Conservation (phyloP, 202 grass and related monocot species). For the Bolboschoenoplectus hybrid region DNA sequence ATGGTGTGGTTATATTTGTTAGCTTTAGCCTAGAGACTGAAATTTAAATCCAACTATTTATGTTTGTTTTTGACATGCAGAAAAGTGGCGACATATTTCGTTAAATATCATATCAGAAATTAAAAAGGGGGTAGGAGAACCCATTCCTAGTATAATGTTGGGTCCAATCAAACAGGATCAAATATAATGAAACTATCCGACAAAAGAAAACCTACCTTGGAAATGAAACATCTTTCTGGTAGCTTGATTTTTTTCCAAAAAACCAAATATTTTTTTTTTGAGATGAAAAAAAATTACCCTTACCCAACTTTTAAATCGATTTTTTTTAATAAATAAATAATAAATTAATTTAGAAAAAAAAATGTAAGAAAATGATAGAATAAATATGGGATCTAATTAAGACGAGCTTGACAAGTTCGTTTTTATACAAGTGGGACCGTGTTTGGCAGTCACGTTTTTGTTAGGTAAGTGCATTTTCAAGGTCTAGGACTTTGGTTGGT, state of each 20-base stretch:
- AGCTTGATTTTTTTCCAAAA: background rate
- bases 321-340: background rate
- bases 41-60: background rate
- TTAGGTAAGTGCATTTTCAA: no score
- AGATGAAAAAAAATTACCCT: no score
- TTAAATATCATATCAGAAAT: conserved; percentile 21
- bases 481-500: no score
- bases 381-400: no score
- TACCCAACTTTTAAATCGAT: no score
- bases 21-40: no score
- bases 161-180: conserved; percentile 34
- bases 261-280: background rate
- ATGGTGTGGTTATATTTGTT: no score
- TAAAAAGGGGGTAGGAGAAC: conserved; percentile 15
- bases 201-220: background rate
- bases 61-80: background rate
- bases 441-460: no score
- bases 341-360: background rate
- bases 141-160: conserved; percentile 40
- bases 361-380: no score
- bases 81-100: background rate
- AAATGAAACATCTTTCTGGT: conserved; percentile 41
- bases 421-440: no score
- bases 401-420: no score
- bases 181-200: background rate